Percentiles rank a stretch among this genome's conserved stretches.
phyloP scores from a whole-genome alignment of 2,329 filamentous ascomycete genomes.

The Apiospora arundinis region DNA sequence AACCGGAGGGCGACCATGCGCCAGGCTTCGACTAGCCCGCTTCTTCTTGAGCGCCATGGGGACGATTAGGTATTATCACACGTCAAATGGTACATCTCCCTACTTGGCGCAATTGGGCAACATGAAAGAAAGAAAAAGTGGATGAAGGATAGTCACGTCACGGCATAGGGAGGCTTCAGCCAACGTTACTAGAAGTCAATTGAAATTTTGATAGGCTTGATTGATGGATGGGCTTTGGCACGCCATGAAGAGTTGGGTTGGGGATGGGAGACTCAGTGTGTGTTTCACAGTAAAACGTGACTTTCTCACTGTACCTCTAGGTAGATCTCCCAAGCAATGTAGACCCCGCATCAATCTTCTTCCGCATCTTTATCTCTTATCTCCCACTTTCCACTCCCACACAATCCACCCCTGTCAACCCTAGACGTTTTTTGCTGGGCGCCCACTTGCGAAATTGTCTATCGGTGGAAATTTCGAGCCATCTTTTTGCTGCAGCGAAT shows the following conservation, averaged over 20 bases:
- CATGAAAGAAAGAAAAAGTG: background rate
- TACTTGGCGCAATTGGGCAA: background rate
- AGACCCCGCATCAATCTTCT: background rate
- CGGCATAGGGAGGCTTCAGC: conserved; percentile 9
- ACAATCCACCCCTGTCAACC: background rate
- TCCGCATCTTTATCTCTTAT: background rate
- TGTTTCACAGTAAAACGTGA: background rate
- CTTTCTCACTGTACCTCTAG: background rate
- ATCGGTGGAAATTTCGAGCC: conserved; percentile 17
- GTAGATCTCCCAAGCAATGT: too few species aligned
- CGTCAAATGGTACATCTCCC: background rate
- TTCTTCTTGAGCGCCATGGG: conserved; percentile 56
- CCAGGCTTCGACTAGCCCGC: conserved; percentile 51
- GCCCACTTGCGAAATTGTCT: conserved; percentile 19
- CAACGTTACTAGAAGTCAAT: background rate
- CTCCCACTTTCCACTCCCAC: background rate
- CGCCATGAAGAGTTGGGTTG: background rate
- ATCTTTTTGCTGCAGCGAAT: conserved; percentile 11
- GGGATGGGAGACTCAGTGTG: conserved; percentile 1
- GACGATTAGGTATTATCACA: conserved; percentile 20
- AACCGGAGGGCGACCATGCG: conserved; percentile 63
- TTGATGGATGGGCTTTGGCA: background rate
- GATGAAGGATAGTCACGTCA: background rate
- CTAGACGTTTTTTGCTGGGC: background rate
- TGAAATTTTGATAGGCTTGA: background rate